These are phyloP conservation scores for Rhipidocladum racemiflorum DNA, from an alignment of 176 grass and related monocot genomes.

Conservation along the genomic window DNA sequence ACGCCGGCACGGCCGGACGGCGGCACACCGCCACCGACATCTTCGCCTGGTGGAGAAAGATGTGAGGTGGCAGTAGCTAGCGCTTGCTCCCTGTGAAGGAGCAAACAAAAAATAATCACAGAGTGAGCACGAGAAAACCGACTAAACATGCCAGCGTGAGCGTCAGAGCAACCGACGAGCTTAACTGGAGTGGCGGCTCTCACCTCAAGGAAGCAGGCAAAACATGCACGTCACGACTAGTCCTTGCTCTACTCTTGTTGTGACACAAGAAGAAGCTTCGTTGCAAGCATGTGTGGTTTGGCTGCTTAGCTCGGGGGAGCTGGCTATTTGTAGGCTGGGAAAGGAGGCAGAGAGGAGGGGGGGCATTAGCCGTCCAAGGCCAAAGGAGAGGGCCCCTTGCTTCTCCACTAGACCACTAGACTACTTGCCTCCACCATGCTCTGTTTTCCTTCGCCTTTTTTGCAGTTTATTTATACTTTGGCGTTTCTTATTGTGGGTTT, in stretches of 20 bases:
- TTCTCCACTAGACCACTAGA: no score
- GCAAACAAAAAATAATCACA: neutral
- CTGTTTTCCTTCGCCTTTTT: conserved; percentile 32
- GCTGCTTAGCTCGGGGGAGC: conserved; percentile 13
- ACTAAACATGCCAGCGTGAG: neutral
- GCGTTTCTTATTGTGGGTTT: conserved; percentile 13
- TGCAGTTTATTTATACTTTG: conserved; percentile 2
- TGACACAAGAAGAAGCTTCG: no score
- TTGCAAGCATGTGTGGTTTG: conserved; percentile 46
- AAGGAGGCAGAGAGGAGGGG: neutral
- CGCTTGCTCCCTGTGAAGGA: conserved; percentile 35
- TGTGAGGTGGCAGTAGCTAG: conserved; percentile 18
- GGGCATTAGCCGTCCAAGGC: conserved; percentile 21
- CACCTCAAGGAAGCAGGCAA: conserved; percentile 10
- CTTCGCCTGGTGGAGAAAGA: conserved; percentile 28
- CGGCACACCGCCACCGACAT: conserved; percentile 64
- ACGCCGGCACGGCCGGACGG: conserved; percentile 26
- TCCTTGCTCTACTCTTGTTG: no score
- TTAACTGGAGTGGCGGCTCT: neutral
- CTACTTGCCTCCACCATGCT: conserved; percentile 39
- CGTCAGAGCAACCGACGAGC: neutral
- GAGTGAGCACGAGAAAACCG: conserved; percentile 10
- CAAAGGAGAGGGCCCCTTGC: conserved; percentile 39
- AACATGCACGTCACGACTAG: conserved; percentile 12
- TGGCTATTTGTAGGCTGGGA: conserved; percentile 49